Percentiles rank a stretch among this genome's conserved stretches.
Conservation (phyloP, 495 filamentous ascomycete genomes). For the Neurospora sp. region DNA sequence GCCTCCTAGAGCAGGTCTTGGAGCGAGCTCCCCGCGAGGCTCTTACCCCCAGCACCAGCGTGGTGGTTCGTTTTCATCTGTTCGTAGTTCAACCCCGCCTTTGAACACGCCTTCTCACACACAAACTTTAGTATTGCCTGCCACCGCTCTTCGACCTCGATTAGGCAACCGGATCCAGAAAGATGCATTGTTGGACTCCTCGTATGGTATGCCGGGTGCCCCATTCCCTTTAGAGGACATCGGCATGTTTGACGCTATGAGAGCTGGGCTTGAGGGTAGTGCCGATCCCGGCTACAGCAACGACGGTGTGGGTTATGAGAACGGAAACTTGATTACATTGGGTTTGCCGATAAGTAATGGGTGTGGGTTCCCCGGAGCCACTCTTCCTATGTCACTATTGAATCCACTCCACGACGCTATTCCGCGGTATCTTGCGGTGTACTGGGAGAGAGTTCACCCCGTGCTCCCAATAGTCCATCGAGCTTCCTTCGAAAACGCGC, state of each 20-base stretch:
- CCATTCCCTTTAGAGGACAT: slow-evolving; percentile 7
- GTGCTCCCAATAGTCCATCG: slow-evolving; percentile 35
- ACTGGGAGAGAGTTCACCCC: slow-evolving; percentile 36
- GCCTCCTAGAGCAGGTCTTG: background rate
- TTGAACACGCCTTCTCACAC: slow-evolving; percentile 30
- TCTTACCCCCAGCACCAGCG: slow-evolving; percentile 13
- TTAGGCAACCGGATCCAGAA: slow-evolving; percentile 24
- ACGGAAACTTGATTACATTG: slow-evolving; percentile 19
- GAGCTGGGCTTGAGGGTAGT: slow-evolving; percentile 4
- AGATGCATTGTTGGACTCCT: slow-evolving; percentile 11
- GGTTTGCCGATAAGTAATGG: slow-evolving; percentile 16
- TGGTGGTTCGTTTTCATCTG: slow-evolving; percentile 20
- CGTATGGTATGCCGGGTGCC: slow-evolving; percentile 6
- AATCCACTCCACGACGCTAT: slow-evolving; percentile 21
- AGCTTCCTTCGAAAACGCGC: slow-evolving; percentile 24
- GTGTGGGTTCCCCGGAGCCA: slow-evolving; percentile 14
- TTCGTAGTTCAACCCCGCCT: slow-evolving; percentile 35
- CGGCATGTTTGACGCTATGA: slow-evolving; percentile 9
- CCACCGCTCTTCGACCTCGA: slow-evolving; percentile 11
- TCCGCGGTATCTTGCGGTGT: slow-evolving; percentile 33
- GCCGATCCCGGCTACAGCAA: slow-evolving; percentile 3
- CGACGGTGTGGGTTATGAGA: slow-evolving; percentile 7
- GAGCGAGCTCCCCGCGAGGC: background rate
- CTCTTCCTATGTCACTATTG: slow-evolving; percentile 24
- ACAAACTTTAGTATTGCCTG: slow-evolving; percentile 30